Percentiles rank a stretch among this genome's conserved stretches.
These are phyloP conservation scores for Artemisia argyi DNA, from an alignment of 129 eudicot species.

Conservation along the genomic window DNA sequence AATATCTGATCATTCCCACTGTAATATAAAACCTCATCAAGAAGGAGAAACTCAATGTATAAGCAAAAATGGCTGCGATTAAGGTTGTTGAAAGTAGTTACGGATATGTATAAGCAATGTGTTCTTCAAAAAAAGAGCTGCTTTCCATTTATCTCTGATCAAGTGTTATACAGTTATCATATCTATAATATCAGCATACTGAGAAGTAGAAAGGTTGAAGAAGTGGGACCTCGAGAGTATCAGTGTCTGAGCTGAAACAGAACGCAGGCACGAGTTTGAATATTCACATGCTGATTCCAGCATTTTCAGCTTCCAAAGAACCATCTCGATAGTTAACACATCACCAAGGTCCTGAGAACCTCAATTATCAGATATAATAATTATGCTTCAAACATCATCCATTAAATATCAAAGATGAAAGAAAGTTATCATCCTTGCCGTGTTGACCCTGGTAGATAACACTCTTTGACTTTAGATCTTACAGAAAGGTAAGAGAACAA, in stretches of 20 bases:
- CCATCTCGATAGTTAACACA: constrained; percentile 31
- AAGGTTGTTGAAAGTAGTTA: no score
- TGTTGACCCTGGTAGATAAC: constrained; percentile 9
- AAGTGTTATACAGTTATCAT: no score
- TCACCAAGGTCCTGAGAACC: constrained; percentile 46
- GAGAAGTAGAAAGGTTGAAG: neutral
- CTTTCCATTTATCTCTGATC: no score
- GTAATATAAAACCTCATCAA: constrained; percentile 2
- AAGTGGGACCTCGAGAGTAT: constrained; percentile 42
- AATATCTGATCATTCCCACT: constrained; percentile 58
- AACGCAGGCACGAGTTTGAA: constrained; percentile 48
- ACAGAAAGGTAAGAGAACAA: constrained; percentile 50
- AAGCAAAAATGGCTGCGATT: no score
- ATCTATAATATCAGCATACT: no score
- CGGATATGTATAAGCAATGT: no score
- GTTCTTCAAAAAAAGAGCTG: no score
- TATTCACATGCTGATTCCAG: constrained; percentile 39
- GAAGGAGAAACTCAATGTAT: neutral
- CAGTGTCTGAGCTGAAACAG: constrained; percentile 50
- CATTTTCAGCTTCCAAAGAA: constrained; percentile 51
- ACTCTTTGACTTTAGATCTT: constrained; percentile 25
- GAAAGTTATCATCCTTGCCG: neutral
- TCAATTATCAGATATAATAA: constrained; percentile 14
- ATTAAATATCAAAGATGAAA: neutral
- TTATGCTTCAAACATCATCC: neutral